Percentiles rank a stretch among this genome's conserved stretches.
Evolutionary conservation across 176 grass and related monocot genomes (phyloP).

Genomic region (Oryza coarctata): DNA sequence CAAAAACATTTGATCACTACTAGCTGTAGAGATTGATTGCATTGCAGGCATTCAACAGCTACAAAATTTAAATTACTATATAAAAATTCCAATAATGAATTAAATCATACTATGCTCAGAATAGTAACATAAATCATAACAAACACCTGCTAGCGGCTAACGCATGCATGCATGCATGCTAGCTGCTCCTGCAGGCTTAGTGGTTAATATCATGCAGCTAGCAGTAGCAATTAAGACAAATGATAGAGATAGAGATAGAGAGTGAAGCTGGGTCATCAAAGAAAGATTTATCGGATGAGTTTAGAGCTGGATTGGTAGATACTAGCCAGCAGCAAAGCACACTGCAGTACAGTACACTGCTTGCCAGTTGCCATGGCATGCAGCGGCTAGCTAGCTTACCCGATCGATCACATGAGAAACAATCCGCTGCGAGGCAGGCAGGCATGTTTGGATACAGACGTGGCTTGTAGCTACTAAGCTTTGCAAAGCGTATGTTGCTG

Average conservation of each 20-base stretch:
- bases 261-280: neutral
- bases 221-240: neutral
- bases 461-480: neutral
- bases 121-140: neutral
- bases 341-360: constrained; percentile 14
- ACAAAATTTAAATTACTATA: neutral
- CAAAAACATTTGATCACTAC: neutral
- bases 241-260: neutral
- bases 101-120: neutral
- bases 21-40: no score
- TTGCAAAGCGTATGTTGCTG: no score
- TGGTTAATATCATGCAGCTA: neutral
- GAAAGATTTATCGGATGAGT: neutral
- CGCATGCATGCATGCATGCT: neutral
- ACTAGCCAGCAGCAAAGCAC: neutral
- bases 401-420: constrained; percentile 34
- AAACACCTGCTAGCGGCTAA: neutral
- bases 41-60: neutral
- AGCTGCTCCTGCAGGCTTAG: neutral
- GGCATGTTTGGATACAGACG: neutral
- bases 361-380: constrained; percentile 15
- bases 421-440: neutral
- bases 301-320: neutral
- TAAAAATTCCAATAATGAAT: neutral
- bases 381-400: neutral